Conservation (phyloP, 2,329 filamentous ascomycete species). For the Epichloe uncinata region DNA sequence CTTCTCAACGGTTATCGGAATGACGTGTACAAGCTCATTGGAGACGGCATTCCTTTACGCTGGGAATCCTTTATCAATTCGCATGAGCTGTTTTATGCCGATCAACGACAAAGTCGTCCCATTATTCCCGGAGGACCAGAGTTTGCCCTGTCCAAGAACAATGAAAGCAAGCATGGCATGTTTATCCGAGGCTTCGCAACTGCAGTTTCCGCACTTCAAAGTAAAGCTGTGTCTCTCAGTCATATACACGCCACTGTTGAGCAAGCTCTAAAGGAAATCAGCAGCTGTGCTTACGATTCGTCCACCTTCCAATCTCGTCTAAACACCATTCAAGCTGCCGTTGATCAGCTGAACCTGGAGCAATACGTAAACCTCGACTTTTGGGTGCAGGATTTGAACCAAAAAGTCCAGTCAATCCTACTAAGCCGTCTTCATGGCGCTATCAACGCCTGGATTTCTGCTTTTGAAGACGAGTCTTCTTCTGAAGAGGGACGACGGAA, state of each 20-base stretch:
- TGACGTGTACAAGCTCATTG: conserved; percentile 70
- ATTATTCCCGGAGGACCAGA: conserved; percentile 25
- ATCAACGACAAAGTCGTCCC: conserved; percentile 32
- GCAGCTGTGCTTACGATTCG: conserved; percentile 69
- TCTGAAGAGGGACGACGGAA: conserved; percentile 40
- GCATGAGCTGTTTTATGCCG: conserved; percentile 68
- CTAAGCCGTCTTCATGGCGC: conserved; percentile 73
- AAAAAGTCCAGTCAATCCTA: conserved; percentile 68
- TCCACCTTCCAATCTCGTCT: conserved; percentile 69
- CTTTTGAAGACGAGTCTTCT: conserved; percentile 55
- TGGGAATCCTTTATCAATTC: conserved; percentile 99
- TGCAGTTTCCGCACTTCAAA: conserved; percentile 76
- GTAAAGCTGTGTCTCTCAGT: conserved; percentile 67
- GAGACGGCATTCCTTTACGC: conserved; percentile 75
- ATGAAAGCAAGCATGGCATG: conserved; percentile 87
- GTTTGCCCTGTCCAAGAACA: conserved; percentile 35
- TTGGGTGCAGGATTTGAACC: conserved; percentile 83
- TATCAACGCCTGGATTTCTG: conserved; percentile 73
- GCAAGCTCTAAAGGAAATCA: conserved; percentile 70
- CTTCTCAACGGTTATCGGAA: conserved; percentile 85
- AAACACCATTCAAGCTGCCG: conserved; percentile 76
- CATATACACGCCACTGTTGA: conserved; percentile 71
- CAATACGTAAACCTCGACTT: conserved; percentile 86
- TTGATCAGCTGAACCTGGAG: conserved; percentile 93
- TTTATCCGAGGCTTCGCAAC: conserved; percentile 90